A percentile compares a stretch with the other conserved stretches of the same genome.
These are phyloP conservation scores for Chaetomium globosum DNA, from an alignment of 2,329 filamentous ascomycete species.

Conservation along the genomic window DNA sequence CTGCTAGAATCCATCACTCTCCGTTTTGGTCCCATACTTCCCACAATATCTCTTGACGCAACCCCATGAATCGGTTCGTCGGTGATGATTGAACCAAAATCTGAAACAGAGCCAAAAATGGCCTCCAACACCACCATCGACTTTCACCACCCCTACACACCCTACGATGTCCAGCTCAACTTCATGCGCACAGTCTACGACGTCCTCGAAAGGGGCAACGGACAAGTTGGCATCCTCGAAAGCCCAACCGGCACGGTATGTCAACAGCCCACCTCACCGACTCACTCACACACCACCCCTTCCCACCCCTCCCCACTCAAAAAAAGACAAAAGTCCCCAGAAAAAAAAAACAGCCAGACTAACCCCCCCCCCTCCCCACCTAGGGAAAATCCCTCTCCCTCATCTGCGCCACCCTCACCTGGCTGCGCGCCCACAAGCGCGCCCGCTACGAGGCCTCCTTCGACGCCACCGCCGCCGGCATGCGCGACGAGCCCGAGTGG, in stretches of 20 bases:
- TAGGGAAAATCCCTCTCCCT: slow-evolving; percentile 88
- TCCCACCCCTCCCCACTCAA: not conserved
- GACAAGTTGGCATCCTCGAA: slow-evolving; percentile 85
- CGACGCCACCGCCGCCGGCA: slow-evolving; percentile 47
- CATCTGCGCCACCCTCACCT: slow-evolving; percentile 85
- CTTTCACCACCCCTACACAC: slow-evolving; percentile 85
- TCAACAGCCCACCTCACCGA: slow-evolving; percentile 19
- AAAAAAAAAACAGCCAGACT: not conserved
- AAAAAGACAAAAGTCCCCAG: too few species aligned
- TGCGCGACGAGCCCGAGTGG: slow-evolving; percentile 78
- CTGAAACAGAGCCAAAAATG: slow-evolving; percentile 14
- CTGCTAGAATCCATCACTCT: not conserved
- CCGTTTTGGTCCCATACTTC: not conserved
- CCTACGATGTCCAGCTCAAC: slow-evolving; percentile 82
- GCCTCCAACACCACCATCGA: slow-evolving; percentile 45
- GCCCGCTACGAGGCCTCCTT: slow-evolving; percentile 57
- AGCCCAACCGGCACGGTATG: slow-evolving; percentile 80
- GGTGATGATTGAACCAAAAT: not conserved
- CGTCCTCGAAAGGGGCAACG: slow-evolving; percentile 69
- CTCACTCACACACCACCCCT: not conserved
- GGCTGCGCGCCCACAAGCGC: slow-evolving; percentile 82
- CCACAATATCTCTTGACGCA: not conserved
- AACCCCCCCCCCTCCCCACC: too few species aligned
- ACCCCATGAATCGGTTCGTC: not conserved
- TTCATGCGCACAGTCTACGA: slow-evolving; percentile 85